A percentile compares a stretch with the other conserved stretches of the same genome.
These are phyloP conservation scores for Annulohypoxylon moriforme DNA, from an alignment of 495 filamentous ascomycete genomes.

Conservation along the genomic window DNA sequence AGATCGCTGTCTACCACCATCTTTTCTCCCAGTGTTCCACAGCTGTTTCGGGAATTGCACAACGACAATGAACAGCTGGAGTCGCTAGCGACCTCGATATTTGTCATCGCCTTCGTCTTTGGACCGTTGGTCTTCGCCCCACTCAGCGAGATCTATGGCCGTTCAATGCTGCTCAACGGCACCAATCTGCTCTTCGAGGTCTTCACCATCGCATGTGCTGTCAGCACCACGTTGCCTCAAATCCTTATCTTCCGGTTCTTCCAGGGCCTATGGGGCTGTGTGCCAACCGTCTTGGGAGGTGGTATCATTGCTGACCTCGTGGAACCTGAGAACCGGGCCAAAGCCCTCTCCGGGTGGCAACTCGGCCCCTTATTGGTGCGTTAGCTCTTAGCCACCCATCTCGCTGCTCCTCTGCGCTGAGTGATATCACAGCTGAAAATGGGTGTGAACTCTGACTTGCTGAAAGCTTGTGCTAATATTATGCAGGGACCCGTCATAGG, in stretches of 20 bases:
- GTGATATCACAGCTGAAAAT: background rate
- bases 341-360: background rate
- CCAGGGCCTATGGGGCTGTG: background rate
- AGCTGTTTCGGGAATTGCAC: background rate
- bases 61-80: background rate
- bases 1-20: background rate
- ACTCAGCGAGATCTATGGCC: background rate
- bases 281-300: background rate
- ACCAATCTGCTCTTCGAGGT: background rate
- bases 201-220: background rate
- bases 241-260: background rate
- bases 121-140: background rate
- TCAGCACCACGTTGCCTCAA: background rate
- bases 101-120: background rate
- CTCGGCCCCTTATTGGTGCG: background rate
- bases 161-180: background rate
- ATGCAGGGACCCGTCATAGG: background rate
- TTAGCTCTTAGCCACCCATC: background rate
- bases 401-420: background rate
- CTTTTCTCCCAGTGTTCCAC: background rate
- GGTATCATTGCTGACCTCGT: background rate
- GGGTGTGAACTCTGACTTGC: background rate
- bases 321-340: background rate
- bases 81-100: background rate
- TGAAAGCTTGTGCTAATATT: background rate